These are phyloP conservation scores for Mycena capillaripes DNA, from an alignment of 768 basidiomycete genomes.

Conservation along the genomic window DNA sequence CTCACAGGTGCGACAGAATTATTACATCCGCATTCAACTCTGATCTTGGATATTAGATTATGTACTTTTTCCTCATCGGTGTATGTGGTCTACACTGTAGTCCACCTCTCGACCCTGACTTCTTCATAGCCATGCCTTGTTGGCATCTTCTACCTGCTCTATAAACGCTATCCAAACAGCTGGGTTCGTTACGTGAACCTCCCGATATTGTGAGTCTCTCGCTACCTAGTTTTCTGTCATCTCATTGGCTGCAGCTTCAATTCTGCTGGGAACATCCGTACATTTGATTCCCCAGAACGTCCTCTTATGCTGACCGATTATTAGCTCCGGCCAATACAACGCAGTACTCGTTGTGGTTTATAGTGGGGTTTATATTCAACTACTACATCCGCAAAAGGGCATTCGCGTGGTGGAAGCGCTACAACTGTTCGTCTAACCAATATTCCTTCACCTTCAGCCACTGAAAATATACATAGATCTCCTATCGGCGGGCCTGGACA, in stretches of 20 bases:
- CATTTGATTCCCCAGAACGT: background rate
- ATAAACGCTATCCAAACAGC: conserved; percentile 24
- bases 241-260: conserved; percentile 10
- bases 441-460: background rate
- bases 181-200: conserved; percentile 25
- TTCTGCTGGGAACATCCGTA: conserved; percentile 22
- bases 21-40: background rate
- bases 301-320: background rate
- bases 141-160: conserved; percentile 10
- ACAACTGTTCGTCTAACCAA: conserved; percentile 6
- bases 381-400: conserved; percentile 23
- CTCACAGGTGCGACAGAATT: background rate
- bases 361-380: conserved; percentile 17
- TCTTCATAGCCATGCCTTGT: conserved; percentile 2
- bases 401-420: conserved; percentile 23
- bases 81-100: background rate
- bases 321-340: conserved; percentile 22
- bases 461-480: conserved; percentile 7
- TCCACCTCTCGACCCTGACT: background rate
- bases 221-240: background rate
- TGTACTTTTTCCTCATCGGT: conserved; percentile 25
- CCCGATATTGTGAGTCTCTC: conserved; percentile 15
- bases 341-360: conserved; percentile 25
- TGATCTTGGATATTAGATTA: background rate
- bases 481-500: conserved; percentile 7